Base-by-base conservation (phyloP, 2,329 filamentous ascomycete genomes). In the Diaporthe sp. region DNA sequence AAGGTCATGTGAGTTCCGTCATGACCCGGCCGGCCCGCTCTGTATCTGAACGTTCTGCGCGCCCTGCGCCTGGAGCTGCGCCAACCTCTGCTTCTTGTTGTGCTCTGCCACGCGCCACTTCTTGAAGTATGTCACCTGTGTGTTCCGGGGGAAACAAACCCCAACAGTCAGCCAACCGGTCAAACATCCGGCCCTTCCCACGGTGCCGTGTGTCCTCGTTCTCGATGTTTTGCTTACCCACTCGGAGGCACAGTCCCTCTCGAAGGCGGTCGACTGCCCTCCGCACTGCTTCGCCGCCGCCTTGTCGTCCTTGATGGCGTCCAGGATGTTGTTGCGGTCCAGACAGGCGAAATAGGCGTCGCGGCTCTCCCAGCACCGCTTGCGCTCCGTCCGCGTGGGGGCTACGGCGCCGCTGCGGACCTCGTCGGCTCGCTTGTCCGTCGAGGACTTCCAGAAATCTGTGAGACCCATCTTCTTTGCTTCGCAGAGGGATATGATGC, bases 51-150 rank as follows among this genome's bases (percentile, higher is more conserved):
- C 88, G 84, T 90, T 88, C 78, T 89, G 87, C 17, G 94, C 94
- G 77, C 94, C 94, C 83, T 96, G 93, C 62, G 88, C 89, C 82
- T 93, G 89, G 80, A 98, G 90, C 82, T 92, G 91, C 80, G 94
- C 93, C 78, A 98, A 87, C 34, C 95, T 94, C 85, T 92, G 88
- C 81, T 94, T 93, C 85, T 96, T 95, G 80, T 98, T 94, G 81
- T 94, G 90, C 80, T 99, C 97, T 86, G 97, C 96, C 49, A 98
- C 95, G 81, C 97, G 90, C 86, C 95, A 94, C 85, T 98, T 96
- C 88, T 98, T 98, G 86, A 99, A 99, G 85, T 99, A 98, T 85
- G 95, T 95, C 77, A 98, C 94, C 95, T 97, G 5, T 28, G 80
- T 72, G 37, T 37, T 13, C 34, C n/a, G n/a, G 22, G 6, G 25